Percentiles rank a stretch among this genome's conserved stretches.
Evolutionary conservation across 306 rosid genomes (phyloP).

Genomic region (Rosa chinensis): DNA sequence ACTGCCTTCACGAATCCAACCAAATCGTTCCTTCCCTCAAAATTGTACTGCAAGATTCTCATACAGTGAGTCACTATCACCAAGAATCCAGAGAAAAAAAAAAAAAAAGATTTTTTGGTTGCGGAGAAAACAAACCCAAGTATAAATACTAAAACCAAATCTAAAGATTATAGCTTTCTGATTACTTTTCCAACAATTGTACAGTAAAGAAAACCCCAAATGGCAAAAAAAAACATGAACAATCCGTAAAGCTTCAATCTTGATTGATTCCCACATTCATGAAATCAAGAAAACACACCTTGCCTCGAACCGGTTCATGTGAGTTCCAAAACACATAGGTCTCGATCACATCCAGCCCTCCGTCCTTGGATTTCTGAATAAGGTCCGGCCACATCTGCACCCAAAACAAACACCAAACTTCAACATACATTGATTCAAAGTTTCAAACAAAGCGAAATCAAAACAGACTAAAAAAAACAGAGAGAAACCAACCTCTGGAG

Average conservation of each 20-base stretch:
- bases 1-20: conserved; percentile 75
- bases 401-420: background rate
- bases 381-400: conserved; percentile 97
- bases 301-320: conserved; percentile 76
- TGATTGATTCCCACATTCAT: background rate
- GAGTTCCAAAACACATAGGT: conserved; percentile 92
- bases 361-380: conserved; percentile 84
- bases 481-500: conserved; percentile 59
- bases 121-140: conserved; percentile 10
- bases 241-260: background rate
- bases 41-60: conserved; percentile 54
- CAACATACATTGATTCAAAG: conserved; percentile 8
- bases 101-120: background rate
- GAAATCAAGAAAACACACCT: conserved; percentile 46
- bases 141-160: background rate
- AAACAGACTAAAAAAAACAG: background rate
- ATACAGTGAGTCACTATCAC: conserved; percentile 16
- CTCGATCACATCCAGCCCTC: conserved; percentile 92
- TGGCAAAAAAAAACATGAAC: background rate
- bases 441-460: background rate
- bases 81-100: background rate
- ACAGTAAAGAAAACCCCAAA: background rate
- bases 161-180: background rate
- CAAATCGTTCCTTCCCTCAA: conserved; percentile 74
- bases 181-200: background rate